phyloP scores from a whole-genome alignment of 768 basidiomycete genomes.

The Tricholoma terreum region DNA sequence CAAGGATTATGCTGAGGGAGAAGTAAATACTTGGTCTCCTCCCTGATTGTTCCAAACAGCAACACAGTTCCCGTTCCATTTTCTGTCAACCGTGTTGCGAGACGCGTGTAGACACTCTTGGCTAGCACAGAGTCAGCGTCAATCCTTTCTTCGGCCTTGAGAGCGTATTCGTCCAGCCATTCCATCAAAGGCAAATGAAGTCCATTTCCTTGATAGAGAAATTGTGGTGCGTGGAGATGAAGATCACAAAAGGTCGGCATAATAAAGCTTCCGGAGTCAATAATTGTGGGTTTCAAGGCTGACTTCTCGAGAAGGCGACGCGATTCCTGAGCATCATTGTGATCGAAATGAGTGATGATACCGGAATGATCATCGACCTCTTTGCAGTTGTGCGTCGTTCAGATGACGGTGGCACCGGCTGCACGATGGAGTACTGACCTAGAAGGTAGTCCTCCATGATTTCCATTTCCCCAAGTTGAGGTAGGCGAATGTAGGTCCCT shows the following conservation, averaged over 20 bases:
- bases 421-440: slow-evolving; percentile 26
- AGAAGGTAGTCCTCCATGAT: slow-evolving; percentile 58
- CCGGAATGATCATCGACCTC: slow-evolving; percentile 37
- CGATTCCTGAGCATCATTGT: slow-evolving; percentile 34
- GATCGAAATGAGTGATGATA: slow-evolving; percentile 49
- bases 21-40: slow-evolving; percentile 68
- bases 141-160: slow-evolving; percentile 74
- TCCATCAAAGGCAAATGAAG: slow-evolving; percentile 81
- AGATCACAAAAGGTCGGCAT: slow-evolving; percentile 81
- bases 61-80: slow-evolving; percentile 76
- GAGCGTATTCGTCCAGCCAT: slow-evolving; percentile 82
- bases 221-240: slow-evolving; percentile 88
- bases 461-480: slow-evolving; percentile 47
- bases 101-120: slow-evolving; percentile 58
- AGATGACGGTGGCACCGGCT: background rate
- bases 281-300: slow-evolving; percentile 18
- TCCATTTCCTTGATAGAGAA: slow-evolving; percentile 83
- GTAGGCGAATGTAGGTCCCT: slow-evolving; percentile 60
- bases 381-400: background rate
- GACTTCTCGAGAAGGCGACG: slow-evolving; percentile 25
- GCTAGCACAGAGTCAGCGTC: slow-evolving; percentile 64
- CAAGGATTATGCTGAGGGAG: background rate
- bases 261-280: slow-evolving; percentile 61
- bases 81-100: slow-evolving; percentile 64
- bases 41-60: slow-evolving; percentile 82